These are phyloP conservation scores for Mycosphaerella sp. DNA, from an alignment of 2,329 filamentous ascomycete species.

Conservation along the genomic window DNA sequence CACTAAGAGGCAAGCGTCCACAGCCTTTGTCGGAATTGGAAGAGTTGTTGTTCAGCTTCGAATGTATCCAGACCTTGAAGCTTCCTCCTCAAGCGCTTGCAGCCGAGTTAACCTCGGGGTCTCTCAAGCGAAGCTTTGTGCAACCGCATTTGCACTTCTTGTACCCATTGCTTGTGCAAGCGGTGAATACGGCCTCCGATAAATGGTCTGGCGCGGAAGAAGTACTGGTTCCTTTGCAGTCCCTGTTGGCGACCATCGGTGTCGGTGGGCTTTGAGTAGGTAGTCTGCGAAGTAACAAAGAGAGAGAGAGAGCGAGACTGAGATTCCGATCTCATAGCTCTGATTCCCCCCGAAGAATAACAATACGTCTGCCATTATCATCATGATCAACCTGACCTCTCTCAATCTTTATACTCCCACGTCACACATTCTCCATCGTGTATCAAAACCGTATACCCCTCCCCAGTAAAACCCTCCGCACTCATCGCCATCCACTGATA, in stretches of 20 bases:
- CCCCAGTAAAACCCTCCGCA: constrained; percentile 28
- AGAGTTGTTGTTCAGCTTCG: constrained; percentile 69
- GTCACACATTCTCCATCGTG: constrained; percentile 23
- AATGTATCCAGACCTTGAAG: constrained; percentile 58
- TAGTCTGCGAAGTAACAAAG: no score
- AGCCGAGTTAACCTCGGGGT: background rate
- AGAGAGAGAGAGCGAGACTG: no score
- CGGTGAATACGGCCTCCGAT: constrained; percentile 54
- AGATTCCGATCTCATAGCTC: background rate
- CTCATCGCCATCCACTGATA: constrained; percentile 32
- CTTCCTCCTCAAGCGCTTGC: constrained; percentile 52
- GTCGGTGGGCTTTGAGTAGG: background rate
- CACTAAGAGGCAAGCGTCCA: constrained; percentile 80
- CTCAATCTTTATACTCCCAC: constrained; percentile 34
- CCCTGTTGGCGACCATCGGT: constrained; percentile 33
- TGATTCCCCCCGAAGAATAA: background rate
- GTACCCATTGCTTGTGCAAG: constrained; percentile 69
- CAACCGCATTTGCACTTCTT: constrained; percentile 74
- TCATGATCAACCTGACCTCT: no score
- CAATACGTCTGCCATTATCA: no score
- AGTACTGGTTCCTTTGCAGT: constrained; percentile 36
- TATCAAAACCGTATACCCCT: constrained; percentile 30
- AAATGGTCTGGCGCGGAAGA: constrained; percentile 55
- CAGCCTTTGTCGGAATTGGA: constrained; percentile 74
- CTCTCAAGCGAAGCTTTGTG: constrained; percentile 12